phyloP scores from a whole-genome alignment of 2,329 filamentous ascomycete genomes.

The Madurella mycetomatis region DNA sequence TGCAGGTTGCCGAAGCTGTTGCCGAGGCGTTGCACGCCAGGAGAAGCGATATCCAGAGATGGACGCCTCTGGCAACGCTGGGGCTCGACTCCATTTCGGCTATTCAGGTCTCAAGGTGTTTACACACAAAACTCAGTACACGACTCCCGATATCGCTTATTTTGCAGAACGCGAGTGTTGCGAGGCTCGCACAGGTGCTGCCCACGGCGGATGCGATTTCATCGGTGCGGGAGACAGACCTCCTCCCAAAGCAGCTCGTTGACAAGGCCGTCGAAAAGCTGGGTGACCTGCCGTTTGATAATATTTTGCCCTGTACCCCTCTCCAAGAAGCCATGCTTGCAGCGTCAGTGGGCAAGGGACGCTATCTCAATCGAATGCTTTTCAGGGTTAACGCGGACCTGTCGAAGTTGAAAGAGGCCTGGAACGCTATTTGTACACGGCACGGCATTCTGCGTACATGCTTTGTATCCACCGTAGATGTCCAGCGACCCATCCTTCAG shows the following conservation, averaged over 20 bases:
- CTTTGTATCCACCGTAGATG: constrained; percentile 62
- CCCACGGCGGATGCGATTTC: background rate
- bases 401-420: constrained; percentile 51
- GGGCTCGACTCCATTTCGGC: constrained; percentile 82
- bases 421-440: constrained; percentile 57
- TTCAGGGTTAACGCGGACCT: constrained; percentile 55
- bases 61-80: constrained; percentile 70
- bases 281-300: constrained; percentile 33
- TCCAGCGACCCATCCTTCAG: constrained; percentile 64
- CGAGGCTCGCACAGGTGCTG: constrained; percentile 48
- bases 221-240: background rate
- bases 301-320: constrained; percentile 75
- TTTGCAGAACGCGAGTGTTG: constrained; percentile 63
- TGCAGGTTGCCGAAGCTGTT: constrained; percentile 50
- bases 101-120: constrained; percentile 59
- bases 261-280: constrained; percentile 33
- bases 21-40: constrained; percentile 45
- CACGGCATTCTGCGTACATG: constrained; percentile 76
- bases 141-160: constrained; percentile 64
- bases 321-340: constrained; percentile 85
- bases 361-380: constrained; percentile 70
- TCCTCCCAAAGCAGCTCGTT: constrained; percentile 26
- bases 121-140: constrained; percentile 44
- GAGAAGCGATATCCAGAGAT: constrained; percentile 47
- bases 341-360: constrained; percentile 40